Conservation (phyloP, 352 stramenopile genomes). For the Thalassiosira ordinaria region DNA sequence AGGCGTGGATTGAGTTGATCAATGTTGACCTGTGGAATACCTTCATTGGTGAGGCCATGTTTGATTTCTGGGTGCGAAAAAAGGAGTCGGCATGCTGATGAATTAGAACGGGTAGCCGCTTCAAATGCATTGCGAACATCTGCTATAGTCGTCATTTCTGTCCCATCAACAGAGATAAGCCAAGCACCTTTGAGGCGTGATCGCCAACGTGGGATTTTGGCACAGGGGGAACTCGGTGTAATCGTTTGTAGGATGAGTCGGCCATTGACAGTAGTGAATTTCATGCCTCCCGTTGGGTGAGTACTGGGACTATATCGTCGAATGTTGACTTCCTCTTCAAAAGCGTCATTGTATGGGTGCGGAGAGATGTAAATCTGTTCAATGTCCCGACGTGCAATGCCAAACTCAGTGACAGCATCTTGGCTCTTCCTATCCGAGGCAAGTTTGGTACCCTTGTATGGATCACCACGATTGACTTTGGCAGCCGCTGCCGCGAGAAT, state of each 20-base stretch:
- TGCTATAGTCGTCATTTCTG: not conserved
- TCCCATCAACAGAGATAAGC: conserved; percentile 1
- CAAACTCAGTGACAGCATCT: not conserved
- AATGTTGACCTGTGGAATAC: conserved; percentile 11
- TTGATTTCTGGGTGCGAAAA: conserved; percentile 17
- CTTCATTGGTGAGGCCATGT: conserved; percentile 10
- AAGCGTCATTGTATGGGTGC: conserved; percentile 20
- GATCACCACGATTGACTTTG: not conserved
- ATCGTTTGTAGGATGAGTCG: conserved; percentile 6
- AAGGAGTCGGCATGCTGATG: not conserved
- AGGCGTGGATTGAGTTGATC: conserved; percentile 6
- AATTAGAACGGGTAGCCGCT: no score
- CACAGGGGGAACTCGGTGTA: not conserved
- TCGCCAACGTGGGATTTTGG: conserved; percentile 2
- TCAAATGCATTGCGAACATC: not conserved
- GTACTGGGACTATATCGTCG: not conserved
- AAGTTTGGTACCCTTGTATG: not conserved
- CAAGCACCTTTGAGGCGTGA: conserved; percentile 2
- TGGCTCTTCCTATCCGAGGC: not conserved
- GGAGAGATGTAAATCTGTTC: conserved; percentile 40
- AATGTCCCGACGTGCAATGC: conserved; percentile 5
- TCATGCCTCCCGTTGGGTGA: conserved; percentile 22
- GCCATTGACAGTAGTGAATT: not conserved
- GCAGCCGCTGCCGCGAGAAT: not conserved
- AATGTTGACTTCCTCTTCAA: conserved; percentile 25